A percentile compares a stretch with the other conserved stretches of the same genome.
These are phyloP conservation scores for Arthroderma sp. DNA, from an alignment of 2,329 filamentous ascomycete genomes.

Conservation along the genomic window DNA sequence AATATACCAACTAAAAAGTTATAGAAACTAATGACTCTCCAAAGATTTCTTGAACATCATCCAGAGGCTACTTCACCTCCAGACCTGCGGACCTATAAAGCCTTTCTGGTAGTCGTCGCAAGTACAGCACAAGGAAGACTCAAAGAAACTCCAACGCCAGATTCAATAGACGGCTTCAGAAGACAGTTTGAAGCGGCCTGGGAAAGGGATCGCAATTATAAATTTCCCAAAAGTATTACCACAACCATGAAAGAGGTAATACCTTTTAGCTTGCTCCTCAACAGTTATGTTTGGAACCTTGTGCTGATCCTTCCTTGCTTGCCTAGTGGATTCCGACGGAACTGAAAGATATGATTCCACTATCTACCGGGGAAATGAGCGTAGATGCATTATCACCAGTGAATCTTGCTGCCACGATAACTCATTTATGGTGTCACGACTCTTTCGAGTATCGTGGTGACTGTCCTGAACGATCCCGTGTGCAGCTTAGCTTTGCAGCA, in stretches of 20 bases:
- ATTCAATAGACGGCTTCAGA: neutral
- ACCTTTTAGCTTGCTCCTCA: neutral
- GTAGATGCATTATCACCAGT: neutral
- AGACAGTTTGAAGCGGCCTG: constrained; percentile 4
- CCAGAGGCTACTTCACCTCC: neutral
- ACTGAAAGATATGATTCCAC: neutral
- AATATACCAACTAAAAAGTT: constrained; percentile 1
- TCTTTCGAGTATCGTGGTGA: neutral
- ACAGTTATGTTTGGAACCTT: neutral
- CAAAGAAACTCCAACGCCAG: neutral
- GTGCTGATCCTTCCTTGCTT: neutral
- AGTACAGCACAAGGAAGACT: no score
- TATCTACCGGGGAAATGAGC: constrained; percentile 1
- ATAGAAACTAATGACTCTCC: no score
- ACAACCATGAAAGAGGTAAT: constrained; percentile 3
- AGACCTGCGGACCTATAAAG: constrained; percentile 1
- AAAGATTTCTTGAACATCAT: neutral
- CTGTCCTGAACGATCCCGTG: neutral
- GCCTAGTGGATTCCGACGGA: neutral
- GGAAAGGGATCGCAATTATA: neutral
- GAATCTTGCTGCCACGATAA: neutral
- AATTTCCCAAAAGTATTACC: neutral
- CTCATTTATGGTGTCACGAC: constrained; percentile 4
- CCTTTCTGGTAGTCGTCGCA: constrained; percentile 1
- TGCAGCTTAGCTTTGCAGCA: neutral